Conservation (phyloP, 176 grass and related monocot species). For the Panicum miliaceum region DNA sequence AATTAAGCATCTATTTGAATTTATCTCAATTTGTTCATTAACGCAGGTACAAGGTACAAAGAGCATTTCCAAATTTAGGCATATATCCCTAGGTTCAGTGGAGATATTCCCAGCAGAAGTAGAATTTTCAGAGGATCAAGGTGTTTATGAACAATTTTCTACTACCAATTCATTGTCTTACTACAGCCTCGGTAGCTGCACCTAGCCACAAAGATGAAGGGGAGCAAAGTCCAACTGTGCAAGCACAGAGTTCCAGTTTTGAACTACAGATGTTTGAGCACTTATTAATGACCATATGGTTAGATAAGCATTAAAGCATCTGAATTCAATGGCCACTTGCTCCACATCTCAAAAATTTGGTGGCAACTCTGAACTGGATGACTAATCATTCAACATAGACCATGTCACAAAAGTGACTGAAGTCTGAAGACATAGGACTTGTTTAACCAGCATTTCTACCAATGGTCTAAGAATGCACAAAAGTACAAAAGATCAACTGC, state of each 20-base stretch:
- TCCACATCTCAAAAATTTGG: too few species aligned
- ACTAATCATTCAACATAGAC: too few species aligned
- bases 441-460: neutral
- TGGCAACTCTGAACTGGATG: too few species aligned
- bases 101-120: neutral
- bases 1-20: neutral
- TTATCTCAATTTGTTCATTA: neutral
- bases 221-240: neutral
- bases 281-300: too few species aligned
- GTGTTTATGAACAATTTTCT: neutral
- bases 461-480: neutral
- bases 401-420: too few species aligned
- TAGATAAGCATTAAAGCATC: too few species aligned
- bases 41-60: neutral
- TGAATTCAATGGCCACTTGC: too few species aligned
- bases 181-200: neutral
- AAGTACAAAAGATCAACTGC: neutral
- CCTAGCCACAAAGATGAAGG: neutral
- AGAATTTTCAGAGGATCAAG: neutral
- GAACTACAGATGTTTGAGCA: too few species aligned
- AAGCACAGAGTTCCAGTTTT: neutral
- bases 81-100: neutral
- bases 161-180: neutral
- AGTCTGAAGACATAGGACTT: neutral
- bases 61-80: neutral